These are phyloP conservation scores for Colletotrichum lini DNA, from an alignment of 2,329 filamentous ascomycete species.

Conservation along the genomic window DNA sequence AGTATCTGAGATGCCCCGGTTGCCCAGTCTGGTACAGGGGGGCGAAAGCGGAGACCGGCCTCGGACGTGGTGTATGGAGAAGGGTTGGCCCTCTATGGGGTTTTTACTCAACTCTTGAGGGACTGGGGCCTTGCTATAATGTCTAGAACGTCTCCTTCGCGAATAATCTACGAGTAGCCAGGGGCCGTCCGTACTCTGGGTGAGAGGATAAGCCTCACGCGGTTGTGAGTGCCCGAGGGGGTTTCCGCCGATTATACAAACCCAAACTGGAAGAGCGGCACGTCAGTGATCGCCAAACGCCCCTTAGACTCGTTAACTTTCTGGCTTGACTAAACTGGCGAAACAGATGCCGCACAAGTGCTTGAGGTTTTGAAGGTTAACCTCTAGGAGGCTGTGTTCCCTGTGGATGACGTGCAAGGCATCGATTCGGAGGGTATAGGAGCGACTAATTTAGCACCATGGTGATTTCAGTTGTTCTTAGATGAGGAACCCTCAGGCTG, in stretches of 20 bases:
- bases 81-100: neutral
- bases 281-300: neutral
- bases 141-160: neutral
- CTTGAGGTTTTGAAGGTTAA: too few relatives aligned
- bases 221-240: neutral
- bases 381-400: too few relatives aligned
- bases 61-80: neutral
- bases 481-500: too few relatives aligned
- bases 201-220: neutral
- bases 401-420: too few relatives aligned
- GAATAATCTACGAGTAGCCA: neutral
- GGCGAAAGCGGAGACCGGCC: neutral
- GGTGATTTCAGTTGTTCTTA: too few relatives aligned
- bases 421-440: too few relatives aligned
- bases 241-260: slow-evolving; percentile 20
- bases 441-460: too few relatives aligned
- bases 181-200: neutral
- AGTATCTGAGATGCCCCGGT: neutral
- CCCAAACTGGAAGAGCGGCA: neutral
- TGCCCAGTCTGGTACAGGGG: neutral
- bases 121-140: neutral
- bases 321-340: neutral
- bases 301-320: slow-evolving; percentile 1
- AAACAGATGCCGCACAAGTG: neutral
- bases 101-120: neutral